Base-by-base conservation (phyloP, 257 asterid genomes). In the Solanum etuberosum region DNA sequence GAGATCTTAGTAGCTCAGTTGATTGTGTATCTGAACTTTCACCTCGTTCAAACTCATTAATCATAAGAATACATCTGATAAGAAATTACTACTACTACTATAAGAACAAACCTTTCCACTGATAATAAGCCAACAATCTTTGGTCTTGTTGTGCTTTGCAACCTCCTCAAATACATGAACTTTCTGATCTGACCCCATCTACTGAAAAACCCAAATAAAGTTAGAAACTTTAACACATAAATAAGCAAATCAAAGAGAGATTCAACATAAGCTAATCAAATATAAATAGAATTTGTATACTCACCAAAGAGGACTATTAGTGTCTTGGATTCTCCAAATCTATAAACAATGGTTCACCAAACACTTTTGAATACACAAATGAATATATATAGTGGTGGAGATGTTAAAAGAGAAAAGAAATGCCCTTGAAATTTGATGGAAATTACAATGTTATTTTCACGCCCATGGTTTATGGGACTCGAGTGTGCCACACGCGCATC, bases 51-150 rank as follows among this genome's bases (percentile, higher is more conserved):
- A 54, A 54, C 7, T 20, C 63, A 54, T 54, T 54, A 54, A 18
- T 54, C 25, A 20, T 54, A 54, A 18, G n/a, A 20, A 54, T 54
- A 18, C 4, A 54, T 54, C n/a, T 54, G n/a, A 54, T 18, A 18
- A 54, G 48, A 72, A 37, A 74, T 38, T 5, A 37, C 32, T 29
- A 48, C 54, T 43, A 42, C 14, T 31, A 82, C 31, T 40, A 38
- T 43, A 54, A 29, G 76, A 87, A 88, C 87, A 76, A 70, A 92
- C 96, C 93, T 93, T 93, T 51, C 96, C 96, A 87, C 57, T 68
- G 85, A 93, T 91, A 83, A 92, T 83, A 85, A 92, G 90, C 95
- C 95, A 93, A 71, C 94, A 93, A 90, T 93, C 96, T 88, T 93
- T 91, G 38, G 83, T 87, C 85, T 90, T 87, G 65, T 89, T 90